Evolutionary conservation across 163 green algal species (phyloP).

Genomic region (Prototheca wickerhamii): DNA sequence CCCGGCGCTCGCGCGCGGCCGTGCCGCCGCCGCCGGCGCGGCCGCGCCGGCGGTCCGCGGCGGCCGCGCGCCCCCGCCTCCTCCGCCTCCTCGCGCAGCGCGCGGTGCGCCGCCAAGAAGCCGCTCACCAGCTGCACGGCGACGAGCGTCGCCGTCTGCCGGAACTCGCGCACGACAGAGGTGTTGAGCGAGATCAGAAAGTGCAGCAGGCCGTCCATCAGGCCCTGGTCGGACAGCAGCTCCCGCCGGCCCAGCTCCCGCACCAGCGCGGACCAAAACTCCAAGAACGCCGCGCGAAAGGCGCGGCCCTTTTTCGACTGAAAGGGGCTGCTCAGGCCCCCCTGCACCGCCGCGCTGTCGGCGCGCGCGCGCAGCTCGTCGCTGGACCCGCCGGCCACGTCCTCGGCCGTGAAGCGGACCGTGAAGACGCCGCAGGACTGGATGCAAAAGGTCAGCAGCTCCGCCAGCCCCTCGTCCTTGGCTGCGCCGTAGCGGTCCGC

Average conservation of each 20-base stretch:
- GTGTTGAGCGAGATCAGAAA: conserved; percentile 45
- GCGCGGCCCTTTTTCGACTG: not conserved
- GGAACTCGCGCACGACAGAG: conserved; percentile 46
- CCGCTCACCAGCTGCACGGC: conserved; percentile 52
- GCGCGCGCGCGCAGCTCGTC: too few relatives aligned
- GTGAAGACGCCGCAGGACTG: too few relatives aligned
- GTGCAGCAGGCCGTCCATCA: conserved; percentile 42
- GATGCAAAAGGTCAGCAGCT: too few relatives aligned
- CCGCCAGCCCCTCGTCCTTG: too few relatives aligned
- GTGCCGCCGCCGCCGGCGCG: conserved; percentile 17
- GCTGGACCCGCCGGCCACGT: too few relatives aligned
- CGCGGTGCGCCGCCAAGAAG: conserved; percentile 31
- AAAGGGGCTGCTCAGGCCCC: not conserved
- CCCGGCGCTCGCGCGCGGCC: conserved; percentile 18
- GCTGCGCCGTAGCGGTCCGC: too few relatives aligned
- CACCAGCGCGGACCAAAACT: conserved; percentile 50
- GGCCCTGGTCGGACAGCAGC: conserved; percentile 36
- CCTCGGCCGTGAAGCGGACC: too few relatives aligned
- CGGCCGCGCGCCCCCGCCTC: conserved; percentile 43
- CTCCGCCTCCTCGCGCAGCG: conserved; percentile 35
- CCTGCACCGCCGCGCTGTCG: too few relatives aligned
- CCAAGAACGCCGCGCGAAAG: conserved; percentile 44
- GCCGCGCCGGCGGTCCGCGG: conserved; percentile 27
- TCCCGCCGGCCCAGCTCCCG: conserved; percentile 27
- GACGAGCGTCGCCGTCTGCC: conserved; percentile 47